Evolutionary conservation across 345 rosid species (phyloP), one percentile per base, ranked within the genome.

Genomic region (Eucalyptus virginea): DNA sequence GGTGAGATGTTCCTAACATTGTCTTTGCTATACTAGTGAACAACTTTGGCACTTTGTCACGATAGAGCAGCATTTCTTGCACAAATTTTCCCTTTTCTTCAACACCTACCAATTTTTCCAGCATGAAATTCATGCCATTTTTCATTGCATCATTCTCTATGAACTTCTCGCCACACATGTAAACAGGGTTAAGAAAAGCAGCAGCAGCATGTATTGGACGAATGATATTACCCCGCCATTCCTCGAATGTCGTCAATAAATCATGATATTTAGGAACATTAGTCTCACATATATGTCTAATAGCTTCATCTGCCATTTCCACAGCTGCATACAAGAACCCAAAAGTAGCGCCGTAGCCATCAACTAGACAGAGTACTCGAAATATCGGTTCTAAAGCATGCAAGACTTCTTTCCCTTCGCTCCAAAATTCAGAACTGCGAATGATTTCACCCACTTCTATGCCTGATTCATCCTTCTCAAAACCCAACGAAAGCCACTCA

Each of bases 1-100:
- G 88, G 34, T 87, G 88, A 87, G 26, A 56, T 51, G 58, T 86
- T 86, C 49, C n/a, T 50, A 86, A n/a, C 87, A 87, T 87, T 56
- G 15, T 87, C 69, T 37, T 34, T 40, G 88, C 88, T 18, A 44
- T 87, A 40, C 6, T 7, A 23, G 42, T 56, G 72, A 87, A 56
- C 26, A 56, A 10, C 37, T 40, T 45, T 21, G 77, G 28, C 56
- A 2, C 48, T 52, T 56, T 56, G 4, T 44, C 5, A 34, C 21
- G 72, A 87, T 87, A 87, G 67, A 9, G 48, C 28, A 10, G 67
- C 72, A 87, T 87, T 40, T 56, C 67, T 16, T 11, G 4, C 34
- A 56, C 16, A 26, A 87, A 87, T 16, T 23, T 62, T 30, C 37
- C 11, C 52, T 40, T 21, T 52, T 87, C 88, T 52, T 56, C 88